These are phyloP conservation scores for Pisolithus tinctorius DNA, from an alignment of 768 basidiomycete species.

Conservation along the genomic window DNA sequence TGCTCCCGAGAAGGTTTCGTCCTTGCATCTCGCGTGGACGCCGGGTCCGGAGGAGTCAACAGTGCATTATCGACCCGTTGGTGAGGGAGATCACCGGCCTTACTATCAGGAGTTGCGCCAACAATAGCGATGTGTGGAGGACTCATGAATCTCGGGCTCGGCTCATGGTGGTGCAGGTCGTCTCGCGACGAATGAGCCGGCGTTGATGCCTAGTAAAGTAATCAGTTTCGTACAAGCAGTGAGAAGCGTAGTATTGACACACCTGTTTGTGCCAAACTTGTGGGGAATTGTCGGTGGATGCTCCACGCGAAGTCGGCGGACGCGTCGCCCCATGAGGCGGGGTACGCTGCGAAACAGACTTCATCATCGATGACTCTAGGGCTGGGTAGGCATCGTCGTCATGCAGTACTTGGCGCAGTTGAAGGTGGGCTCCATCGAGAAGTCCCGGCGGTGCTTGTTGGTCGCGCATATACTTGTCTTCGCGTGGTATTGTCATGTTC, in stretches of 20 bases:
- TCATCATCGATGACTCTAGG: constrained; percentile 22
- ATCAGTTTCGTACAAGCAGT: constrained; percentile 6
- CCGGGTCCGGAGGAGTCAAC: constrained; percentile 22
- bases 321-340: constrained; percentile 9
- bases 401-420: constrained; percentile 27
- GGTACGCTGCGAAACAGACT: constrained; percentile 22
- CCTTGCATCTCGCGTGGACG: constrained; percentile 19
- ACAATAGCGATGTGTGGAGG: constrained; percentile 27
- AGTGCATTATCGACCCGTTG: constrained; percentile 16
- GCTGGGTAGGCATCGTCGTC: constrained; percentile 20
- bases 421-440: constrained; percentile 12
- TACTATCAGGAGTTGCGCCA: constrained; percentile 21
- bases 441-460: constrained; percentile 15
- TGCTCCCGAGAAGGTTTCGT: constrained; percentile 19
- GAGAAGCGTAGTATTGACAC: not conserved
- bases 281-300: constrained; percentile 18
- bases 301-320: constrained; percentile 17
- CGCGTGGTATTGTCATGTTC: constrained; percentile 13
- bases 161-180: constrained; percentile 4
- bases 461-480: constrained; percentile 24
- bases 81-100: constrained; percentile 16
- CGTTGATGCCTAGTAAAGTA: constrained; percentile 12
- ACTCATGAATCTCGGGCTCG: constrained; percentile 6
- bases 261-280: constrained; percentile 22
- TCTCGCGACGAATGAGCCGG: constrained; percentile 12